Conservation (phyloP, 2,329 filamentous ascomycete species). For the Tolypocladium inflatum region DNA sequence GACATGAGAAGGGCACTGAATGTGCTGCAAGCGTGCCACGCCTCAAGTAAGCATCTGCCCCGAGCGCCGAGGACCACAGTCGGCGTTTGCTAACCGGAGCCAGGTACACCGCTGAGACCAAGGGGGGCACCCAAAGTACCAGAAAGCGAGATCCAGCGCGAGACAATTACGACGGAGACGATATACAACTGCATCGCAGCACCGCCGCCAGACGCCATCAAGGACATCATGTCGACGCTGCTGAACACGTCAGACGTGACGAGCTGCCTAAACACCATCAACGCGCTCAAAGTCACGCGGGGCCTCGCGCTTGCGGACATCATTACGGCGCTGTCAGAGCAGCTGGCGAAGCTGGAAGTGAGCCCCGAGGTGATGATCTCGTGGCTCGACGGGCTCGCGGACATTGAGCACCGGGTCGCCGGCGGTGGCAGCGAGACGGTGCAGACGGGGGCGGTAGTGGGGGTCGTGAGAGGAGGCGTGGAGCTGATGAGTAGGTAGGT, state of each 20-base stretch:
- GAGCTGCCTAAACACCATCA: constrained; percentile 79
- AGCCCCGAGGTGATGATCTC: constrained; percentile 77
- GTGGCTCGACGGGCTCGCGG: constrained; percentile 85
- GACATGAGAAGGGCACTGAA: constrained; percentile 95
- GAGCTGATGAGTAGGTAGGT: constrained; percentile 47
- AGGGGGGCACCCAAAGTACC: constrained; percentile 50
- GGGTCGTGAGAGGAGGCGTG: constrained; percentile 76
- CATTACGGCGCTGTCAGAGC: constrained; percentile 74
- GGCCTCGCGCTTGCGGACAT: constrained; percentile 92
- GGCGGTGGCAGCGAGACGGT: constrained; percentile 79
- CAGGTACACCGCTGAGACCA: constrained; percentile 58
- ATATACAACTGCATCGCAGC: constrained; percentile 98
- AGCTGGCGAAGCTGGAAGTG: constrained; percentile 74
- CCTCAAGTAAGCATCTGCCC: constrained; percentile 56
- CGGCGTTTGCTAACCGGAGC: constrained; percentile 3
- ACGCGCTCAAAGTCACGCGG: constrained; percentile 74
- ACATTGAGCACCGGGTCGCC: constrained; percentile 85
- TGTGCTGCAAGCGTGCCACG: constrained; percentile 92
- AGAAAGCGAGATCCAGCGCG: constrained; percentile 59
- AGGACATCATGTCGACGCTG: constrained; percentile 73
- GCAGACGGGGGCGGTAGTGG: constrained; percentile 88
- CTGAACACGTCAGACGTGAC: constrained; percentile 81
- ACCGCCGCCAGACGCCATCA: constrained; percentile 81
- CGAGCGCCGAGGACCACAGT: neutral
- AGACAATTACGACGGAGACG: constrained; percentile 76